A percentile compares a stretch with the other conserved stretches of the same genome.
Evolutionary conservation across 768 basidiomycete genomes (phyloP).

Genomic region (Suillus plorans): DNA sequence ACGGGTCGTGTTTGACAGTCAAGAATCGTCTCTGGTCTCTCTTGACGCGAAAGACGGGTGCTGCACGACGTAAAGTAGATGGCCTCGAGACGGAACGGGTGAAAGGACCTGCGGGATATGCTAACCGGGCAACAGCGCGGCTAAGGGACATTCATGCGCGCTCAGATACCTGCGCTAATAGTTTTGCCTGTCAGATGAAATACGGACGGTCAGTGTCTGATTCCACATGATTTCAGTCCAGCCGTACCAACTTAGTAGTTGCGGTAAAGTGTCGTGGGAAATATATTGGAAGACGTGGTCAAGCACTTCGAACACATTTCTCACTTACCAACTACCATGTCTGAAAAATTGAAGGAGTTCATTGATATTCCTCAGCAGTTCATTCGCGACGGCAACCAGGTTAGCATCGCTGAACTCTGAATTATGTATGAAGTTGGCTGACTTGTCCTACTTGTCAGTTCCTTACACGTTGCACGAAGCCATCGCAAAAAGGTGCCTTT

Average conservation of each 20-base stretch:
- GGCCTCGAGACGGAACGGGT: slow-evolving; percentile 16
- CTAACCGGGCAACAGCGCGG: slow-evolving; percentile 35
- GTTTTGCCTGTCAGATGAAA: slow-evolving; percentile 8
- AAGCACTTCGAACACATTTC: slow-evolving; percentile 14
- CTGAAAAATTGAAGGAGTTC: slow-evolving; percentile 89
- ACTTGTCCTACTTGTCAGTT: slow-evolving; percentile 55
- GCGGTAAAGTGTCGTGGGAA: slow-evolving; percentile 28
- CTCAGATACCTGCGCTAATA: slow-evolving; percentile 17
- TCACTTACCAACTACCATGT: slow-evolving; percentile 53
- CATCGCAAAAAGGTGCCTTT: slow-evolving; percentile 83
- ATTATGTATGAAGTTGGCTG: slow-evolving; percentile 7
- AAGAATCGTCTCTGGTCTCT: not conserved
- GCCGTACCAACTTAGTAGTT: slow-evolving; percentile 18
- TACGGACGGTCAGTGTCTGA: not conserved
- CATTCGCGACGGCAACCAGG: slow-evolving; percentile 90
- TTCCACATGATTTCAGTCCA: not conserved
- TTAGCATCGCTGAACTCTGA: slow-evolving; percentile 33
- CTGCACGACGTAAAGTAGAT: not conserved
- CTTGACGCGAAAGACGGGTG: not conserved
- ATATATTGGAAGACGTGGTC: not conserved
- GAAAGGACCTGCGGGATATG: slow-evolving; percentile 26
- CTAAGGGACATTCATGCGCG: slow-evolving; percentile 65
- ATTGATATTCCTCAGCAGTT: slow-evolving; percentile 91
- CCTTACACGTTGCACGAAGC: slow-evolving; percentile 96
- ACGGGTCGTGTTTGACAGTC: not conserved